Evolutionary conservation across 306 rosid species (phyloP), one percentile per base, ranked within the genome.

Genomic region (Casuarina equisetifolia): DNA sequence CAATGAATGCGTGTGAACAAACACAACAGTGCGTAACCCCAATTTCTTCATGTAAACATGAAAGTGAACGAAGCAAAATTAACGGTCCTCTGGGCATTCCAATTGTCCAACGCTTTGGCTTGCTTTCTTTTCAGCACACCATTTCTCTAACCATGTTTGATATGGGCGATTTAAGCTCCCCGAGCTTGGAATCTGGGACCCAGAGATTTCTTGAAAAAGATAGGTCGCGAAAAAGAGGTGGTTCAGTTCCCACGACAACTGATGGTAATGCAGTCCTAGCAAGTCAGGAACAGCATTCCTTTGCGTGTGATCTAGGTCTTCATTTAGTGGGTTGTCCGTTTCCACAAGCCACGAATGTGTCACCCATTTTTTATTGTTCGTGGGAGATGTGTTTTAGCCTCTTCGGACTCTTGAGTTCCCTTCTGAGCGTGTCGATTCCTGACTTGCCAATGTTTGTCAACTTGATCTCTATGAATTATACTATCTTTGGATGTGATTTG

Each of bases 151-250:
- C 69, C 78, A 79, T 48, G 84, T 81, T 80, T 54, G 84, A 69
- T 75, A 66, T 50, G 35, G 25, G 77, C 87, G 75, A 78, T 82
- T 75, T 3, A 73, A 5, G 68, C 36, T 79, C 46, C 50, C 25
- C 45, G 72, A 75, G 70, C 78, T 71, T 81, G 70, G 87, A 82
- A 75, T 70, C 35, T 78, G 69, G 87, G 85, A 71, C 80, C 90
- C 84, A 62, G 6, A 48, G 72, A 74, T 40, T 70, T 74, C 9
- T 13, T 51, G 79, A 59, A 69, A 82, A 36, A 19, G 81, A 70
- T 44, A 78, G 55, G 55, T 59, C 58, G 39, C 61, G 20, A 69
- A 17, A 17, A 51, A 35, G 49, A 42, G 25, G 70, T 48, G 61
- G 79, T 58, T 78, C 77, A 49, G 61, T 75, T 85, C 49, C 81